Conservation (phyloP, 169 alveolate genomes). For the Besnoitia besnoiti region DNA sequence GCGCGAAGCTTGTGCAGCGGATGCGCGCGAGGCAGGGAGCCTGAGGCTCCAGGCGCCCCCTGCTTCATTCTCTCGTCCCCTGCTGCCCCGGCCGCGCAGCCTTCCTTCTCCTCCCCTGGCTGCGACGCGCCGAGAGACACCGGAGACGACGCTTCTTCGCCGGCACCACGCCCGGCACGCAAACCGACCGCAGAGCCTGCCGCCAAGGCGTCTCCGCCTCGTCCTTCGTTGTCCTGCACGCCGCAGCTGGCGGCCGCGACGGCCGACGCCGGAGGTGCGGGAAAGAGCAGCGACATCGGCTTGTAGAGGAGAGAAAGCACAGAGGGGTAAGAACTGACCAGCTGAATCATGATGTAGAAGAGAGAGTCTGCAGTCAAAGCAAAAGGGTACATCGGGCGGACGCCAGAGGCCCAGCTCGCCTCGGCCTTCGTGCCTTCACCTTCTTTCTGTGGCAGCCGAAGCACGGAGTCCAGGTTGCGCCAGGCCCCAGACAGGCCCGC, state of each 20-base stretch:
- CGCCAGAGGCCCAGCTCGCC: not conserved
- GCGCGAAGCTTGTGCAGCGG: not conserved
- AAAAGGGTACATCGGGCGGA: slow-evolving; percentile 51
- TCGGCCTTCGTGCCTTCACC: not conserved
- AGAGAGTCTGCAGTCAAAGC: slow-evolving; percentile 57
- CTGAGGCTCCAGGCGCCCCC: slow-evolving; percentile 15
- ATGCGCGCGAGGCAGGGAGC: not conserved
- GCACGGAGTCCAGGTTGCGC: not conserved
- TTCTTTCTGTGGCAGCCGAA: not conserved
- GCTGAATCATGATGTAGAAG: slow-evolving; percentile 51
- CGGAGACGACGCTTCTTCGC: too few relatives aligned
- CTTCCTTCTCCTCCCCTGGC: not conserved
- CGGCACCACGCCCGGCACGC: too few relatives aligned
- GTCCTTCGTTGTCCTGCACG: slow-evolving; percentile 36
- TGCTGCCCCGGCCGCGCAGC: not conserved
- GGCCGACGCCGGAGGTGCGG: not conserved
- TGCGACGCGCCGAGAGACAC: too few relatives aligned
- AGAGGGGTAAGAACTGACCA: slow-evolving; percentile 39
- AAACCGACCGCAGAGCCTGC: too few relatives aligned
- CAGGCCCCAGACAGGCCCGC: not conserved
- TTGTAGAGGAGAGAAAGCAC: slow-evolving; percentile 1
- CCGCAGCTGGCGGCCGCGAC: not conserved
- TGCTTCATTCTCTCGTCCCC: slow-evolving; percentile 40
- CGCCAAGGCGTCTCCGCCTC: too few relatives aligned
- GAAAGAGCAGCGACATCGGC: slow-evolving; percentile 46